Evolutionary conservation across 306 rosid species (phyloP).

Genomic region (Vicia sativa): DNA sequence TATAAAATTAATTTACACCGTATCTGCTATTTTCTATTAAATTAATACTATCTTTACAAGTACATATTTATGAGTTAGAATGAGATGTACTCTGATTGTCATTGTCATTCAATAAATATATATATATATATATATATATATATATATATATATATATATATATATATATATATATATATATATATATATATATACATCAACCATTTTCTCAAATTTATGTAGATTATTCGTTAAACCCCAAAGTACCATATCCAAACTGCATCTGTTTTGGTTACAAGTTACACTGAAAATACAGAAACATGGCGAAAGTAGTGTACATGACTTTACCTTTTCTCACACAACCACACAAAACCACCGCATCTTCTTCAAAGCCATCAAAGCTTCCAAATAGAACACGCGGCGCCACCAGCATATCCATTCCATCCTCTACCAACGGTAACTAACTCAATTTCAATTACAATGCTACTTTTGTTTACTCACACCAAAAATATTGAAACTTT

Average conservation of each 20-base stretch:
- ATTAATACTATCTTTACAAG: no score
- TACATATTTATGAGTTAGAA: no score
- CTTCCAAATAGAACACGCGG: constrained; percentile 37
- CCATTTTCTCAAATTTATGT: no score
- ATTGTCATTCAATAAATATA: no score
- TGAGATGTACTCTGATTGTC: no score
- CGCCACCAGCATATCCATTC: constrained; percentile 40
- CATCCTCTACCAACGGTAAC: constrained; percentile 56
- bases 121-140: no score
- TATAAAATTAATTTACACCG: no score
- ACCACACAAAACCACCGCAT: constrained; percentile 34
- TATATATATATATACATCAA: no score
- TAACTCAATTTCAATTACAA: constrained; percentile 19
- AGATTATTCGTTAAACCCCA: constrained; percentile 9
- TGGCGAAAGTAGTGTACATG: constrained; percentile 57
- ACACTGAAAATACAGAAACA: background rate
- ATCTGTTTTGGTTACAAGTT: no score
- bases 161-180: no score
- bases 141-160: no score
- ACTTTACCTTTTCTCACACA: constrained; percentile 27
- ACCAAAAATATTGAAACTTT: constrained; percentile 34
- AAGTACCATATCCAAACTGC: constrained; percentile 4
- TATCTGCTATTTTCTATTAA: no score
- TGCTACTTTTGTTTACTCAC: background rate
- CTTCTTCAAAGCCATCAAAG: constrained; percentile 46